Conservation (phyloP, 495 filamentous ascomycete genomes). For the Zalerion maritima region DNA sequence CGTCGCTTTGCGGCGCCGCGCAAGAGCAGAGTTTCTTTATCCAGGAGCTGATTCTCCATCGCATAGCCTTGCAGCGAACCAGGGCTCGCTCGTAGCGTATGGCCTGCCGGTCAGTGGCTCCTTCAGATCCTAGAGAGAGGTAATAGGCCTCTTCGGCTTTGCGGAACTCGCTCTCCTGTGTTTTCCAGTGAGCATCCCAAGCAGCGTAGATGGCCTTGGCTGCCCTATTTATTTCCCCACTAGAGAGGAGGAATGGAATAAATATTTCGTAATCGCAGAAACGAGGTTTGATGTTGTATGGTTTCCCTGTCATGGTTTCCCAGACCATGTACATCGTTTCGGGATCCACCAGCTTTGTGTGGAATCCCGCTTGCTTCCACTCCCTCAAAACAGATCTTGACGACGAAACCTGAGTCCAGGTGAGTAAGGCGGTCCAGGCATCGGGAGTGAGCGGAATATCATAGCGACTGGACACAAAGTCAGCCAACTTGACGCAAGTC, state of each 20-base stretch:
- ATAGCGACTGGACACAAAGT: conserved; percentile 13
- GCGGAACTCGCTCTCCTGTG: too few relatives aligned
- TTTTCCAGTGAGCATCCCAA: too few relatives aligned
- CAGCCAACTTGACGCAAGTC: conserved; percentile 15
- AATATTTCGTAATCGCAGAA: conserved; percentile 18
- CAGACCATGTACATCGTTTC: conserved; percentile 16
- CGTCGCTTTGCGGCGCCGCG: too few relatives aligned
- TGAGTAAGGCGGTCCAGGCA: conserved; percentile 20
- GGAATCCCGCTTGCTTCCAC: conserved; percentile 13
- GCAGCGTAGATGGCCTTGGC: too few relatives aligned
- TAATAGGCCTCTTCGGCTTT: too few relatives aligned
- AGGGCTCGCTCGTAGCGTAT: too few relatives aligned
- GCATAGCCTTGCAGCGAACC: too few relatives aligned
- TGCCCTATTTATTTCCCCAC: too few relatives aligned
- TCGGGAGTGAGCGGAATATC: conserved; percentile 13
- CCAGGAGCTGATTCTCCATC: too few relatives aligned
- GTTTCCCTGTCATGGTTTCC: conserved; percentile 18
- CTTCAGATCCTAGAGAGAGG: too few relatives aligned
- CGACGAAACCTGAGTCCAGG: conserved; percentile 21
- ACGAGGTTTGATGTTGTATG: conserved; percentile 15
- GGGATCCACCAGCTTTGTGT: conserved; percentile 7
- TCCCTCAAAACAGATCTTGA: conserved; percentile 10
- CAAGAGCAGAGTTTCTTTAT: too few relatives aligned
- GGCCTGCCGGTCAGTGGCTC: too few relatives aligned
- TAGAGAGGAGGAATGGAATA: conserved; percentile 15